These are phyloP conservation scores for Apostasia shenzhenica DNA, from an alignment of 106 monocot genomes.

Conservation along the genomic window DNA sequence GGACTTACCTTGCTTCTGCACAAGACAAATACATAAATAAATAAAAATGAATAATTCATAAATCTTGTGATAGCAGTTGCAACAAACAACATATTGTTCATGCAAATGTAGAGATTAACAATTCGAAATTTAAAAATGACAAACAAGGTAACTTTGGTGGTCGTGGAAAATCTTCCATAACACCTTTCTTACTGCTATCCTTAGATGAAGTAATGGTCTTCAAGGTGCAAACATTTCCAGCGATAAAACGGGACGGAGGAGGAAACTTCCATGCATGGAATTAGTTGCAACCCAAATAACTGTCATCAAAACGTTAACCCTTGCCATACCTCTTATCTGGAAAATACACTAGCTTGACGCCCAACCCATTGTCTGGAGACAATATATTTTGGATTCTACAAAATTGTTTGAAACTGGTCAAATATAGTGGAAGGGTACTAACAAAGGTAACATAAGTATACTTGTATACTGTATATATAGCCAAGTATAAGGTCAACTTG, in stretches of 20 bases:
- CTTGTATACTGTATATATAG: too few relatives aligned
- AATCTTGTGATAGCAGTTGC: too few relatives aligned
- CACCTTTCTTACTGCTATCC: slow-evolving; percentile 5
- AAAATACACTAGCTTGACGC: slow-evolving; percentile 5
- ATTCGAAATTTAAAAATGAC: background rate
- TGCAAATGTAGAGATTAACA: background rate
- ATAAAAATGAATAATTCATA: background rate
- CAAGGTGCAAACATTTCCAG: slow-evolving; percentile 20
- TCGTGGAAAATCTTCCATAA: slow-evolving; percentile 11
- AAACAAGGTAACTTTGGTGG: slow-evolving; percentile 13
- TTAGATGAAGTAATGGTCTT: slow-evolving; percentile 17
- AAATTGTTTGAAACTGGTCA: background rate
- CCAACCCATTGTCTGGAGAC: background rate
- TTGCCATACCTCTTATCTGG: slow-evolving; percentile 56
- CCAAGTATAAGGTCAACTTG: too few relatives aligned
- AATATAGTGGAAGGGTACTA: background rate
- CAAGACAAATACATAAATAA: slow-evolving; percentile 1
- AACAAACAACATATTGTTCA: background rate
- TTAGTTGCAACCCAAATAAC: slow-evolving; percentile 65
- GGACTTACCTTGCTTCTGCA: slow-evolving; percentile 29
- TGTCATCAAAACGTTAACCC: slow-evolving; percentile 94
- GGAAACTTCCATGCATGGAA: slow-evolving; percentile 26
- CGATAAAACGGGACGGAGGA: slow-evolving; percentile 11
- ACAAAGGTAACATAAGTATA: too few relatives aligned
- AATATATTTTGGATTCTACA: slow-evolving; percentile 30